Evolutionary conservation across 176 grass and related monocot species (phyloP).

Genomic region (Aegilops sharonensis): DNA sequence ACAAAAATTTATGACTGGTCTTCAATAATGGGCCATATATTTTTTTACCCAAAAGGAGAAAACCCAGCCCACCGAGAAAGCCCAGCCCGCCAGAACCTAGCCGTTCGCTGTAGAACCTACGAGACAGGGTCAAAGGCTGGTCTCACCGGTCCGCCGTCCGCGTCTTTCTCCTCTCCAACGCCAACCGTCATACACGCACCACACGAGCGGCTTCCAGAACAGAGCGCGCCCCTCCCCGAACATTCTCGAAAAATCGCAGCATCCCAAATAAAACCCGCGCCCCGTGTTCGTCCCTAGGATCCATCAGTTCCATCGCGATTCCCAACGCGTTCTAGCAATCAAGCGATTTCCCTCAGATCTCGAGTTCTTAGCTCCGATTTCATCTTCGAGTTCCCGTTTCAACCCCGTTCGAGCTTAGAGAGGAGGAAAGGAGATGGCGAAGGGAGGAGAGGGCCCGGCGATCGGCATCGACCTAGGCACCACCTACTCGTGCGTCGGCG

Average conservation of each 20-base stretch:
- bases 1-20: no score
- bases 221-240: no score
- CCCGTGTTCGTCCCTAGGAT: background rate
- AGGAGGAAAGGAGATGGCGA: background rate
- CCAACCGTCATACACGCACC: no score
- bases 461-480: constrained; percentile 96
- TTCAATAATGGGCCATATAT: no score
- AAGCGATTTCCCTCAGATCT: background rate
- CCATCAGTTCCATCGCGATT: background rate
- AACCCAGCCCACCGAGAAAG: background rate
- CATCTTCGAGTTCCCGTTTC: background rate
- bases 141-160: no score
- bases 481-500: constrained; percentile 93
- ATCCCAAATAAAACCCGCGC: constrained; percentile 26
- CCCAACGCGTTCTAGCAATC: constrained; percentile 4
- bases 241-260: constrained; percentile 13
- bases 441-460: constrained; percentile 33
- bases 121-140: background rate
- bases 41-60: no score
- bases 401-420: background rate
- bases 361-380: background rate
- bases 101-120: background rate
- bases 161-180: background rate
- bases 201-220: no score
- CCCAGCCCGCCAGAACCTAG: background rate